Evolutionary conservation across 306 rosid species (phyloP).

Genomic region (Albizia julibrissin): DNA sequence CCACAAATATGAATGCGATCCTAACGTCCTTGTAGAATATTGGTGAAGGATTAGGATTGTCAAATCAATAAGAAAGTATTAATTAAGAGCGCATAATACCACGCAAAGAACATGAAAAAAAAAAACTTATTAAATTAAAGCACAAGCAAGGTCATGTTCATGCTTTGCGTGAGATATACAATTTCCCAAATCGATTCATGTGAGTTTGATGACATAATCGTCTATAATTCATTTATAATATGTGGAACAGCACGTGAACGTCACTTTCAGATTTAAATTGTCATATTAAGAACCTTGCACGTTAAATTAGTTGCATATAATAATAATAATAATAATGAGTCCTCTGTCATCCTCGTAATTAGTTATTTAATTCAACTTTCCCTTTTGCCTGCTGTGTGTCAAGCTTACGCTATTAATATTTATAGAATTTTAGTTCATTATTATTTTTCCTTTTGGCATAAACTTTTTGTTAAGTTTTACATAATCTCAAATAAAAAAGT

Average conservation of each 20-base stretch:
- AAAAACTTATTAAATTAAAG: not conserved
- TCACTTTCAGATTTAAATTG: slow-evolving; percentile 22
- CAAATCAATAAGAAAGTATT: not conserved
- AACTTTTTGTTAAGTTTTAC: too few relatives aligned
- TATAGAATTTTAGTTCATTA: too few relatives aligned
- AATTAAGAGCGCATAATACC: not conserved
- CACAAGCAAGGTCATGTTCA: not conserved
- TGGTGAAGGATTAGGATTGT: not conserved
- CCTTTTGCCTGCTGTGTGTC: not conserved
- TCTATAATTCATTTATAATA: not conserved
- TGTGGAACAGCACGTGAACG: slow-evolving; percentile 15
- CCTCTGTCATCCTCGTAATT: not conserved
- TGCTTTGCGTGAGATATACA: not conserved
- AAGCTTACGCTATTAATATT: not conserved
- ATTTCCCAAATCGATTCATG: not conserved
- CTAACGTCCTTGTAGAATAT: not conserved
- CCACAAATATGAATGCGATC: not conserved
- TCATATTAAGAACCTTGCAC: not conserved
- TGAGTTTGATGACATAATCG: not conserved
- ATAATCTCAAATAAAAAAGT: too few relatives aligned
- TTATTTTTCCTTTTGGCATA: too few relatives aligned
- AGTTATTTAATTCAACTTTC: not conserved
- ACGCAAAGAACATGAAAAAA: not conserved
- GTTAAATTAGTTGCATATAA: not conserved
- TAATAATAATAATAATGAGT: not conserved